phyloP scores from a whole-genome alignment of 164 flowering plant genomes.

The Liquidambar formosana region DNA sequence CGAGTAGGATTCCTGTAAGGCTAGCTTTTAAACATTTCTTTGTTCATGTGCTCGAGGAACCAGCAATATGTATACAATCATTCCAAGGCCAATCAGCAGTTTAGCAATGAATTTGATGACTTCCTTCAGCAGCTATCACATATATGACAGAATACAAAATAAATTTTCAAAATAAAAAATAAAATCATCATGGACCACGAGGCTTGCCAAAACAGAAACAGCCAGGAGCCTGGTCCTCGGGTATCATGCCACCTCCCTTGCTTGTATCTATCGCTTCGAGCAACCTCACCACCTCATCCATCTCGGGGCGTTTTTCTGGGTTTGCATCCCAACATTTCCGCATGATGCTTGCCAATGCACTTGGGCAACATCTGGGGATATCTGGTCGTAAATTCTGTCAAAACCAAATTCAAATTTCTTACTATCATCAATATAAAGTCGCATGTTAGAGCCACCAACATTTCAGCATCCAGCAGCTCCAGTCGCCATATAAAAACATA shows the following conservation, averaged over 20 bases:
- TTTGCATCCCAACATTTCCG: conserved; percentile 62
- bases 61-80: background rate
- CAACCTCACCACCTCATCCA: conserved; percentile 71
- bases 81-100: conserved; percentile 2
- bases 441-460: background rate
- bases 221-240: conserved; percentile 48
- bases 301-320: conserved; percentile 62
- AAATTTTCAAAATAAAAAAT: background rate
- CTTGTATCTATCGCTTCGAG: conserved; percentile 61
- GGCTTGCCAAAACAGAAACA: conserved; percentile 46
- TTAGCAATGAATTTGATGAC: background rate
- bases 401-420: background rate
- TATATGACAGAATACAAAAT: background rate
- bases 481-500: too few relatives aligned
- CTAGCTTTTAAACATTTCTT: background rate
- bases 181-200: conserved; percentile 46
- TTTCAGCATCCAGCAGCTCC: too few relatives aligned
- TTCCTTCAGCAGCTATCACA: background rate
- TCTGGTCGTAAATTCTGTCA: conserved; percentile 59
- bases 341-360: conserved; percentile 53
- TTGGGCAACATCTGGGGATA: conserved; percentile 67
- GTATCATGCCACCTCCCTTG: conserved; percentile 76
- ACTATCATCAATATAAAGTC: background rate
- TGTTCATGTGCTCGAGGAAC: background rate
- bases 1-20: background rate